Conservation (phyloP, 306 rosid genomes). For the Acmispon strigosus region DNA sequence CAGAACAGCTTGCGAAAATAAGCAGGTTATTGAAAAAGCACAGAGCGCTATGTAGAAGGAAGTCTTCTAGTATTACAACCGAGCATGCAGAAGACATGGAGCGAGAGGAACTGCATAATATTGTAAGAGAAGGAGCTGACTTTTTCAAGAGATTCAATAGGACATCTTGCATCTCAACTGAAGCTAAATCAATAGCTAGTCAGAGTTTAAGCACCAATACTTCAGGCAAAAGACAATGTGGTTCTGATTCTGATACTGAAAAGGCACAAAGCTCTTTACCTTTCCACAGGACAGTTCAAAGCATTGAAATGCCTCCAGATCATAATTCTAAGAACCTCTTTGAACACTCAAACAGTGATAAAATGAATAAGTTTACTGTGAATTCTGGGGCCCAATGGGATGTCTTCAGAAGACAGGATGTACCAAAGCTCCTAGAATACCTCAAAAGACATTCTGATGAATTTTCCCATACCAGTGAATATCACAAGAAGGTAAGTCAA, state of each 20-base stretch:
- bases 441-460: slow-evolving; percentile 58
- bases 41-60: slow-evolving; percentile 42
- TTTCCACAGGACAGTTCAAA: slow-evolving; percentile 12
- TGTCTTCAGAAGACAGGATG: slow-evolving; percentile 89
- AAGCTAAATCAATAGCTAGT: slow-evolving; percentile 21
- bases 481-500: slow-evolving; percentile 47
- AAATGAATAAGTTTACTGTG: slow-evolving; percentile 18
- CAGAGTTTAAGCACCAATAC: slow-evolving; percentile 29
- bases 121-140: slow-evolving; percentile 42
- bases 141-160: slow-evolving; percentile 56
- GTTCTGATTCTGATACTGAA: slow-evolving; percentile 35
- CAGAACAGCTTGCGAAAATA: slow-evolving; percentile 67
- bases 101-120: slow-evolving; percentile 22
- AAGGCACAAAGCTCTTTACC: slow-evolving; percentile 15
- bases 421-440: slow-evolving; percentile 77
- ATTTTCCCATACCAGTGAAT: slow-evolving; percentile 33
- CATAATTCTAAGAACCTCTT: slow-evolving; percentile 16
- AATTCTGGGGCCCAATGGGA: slow-evolving; percentile 75
- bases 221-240: slow-evolving; percentile 32
- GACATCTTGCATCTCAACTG: slow-evolving; percentile 44
- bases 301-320: slow-evolving; percentile 24
- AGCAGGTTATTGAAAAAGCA: slow-evolving; percentile 69
- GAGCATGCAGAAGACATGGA: slow-evolving; percentile 35
- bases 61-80: slow-evolving; percentile 31
- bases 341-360: slow-evolving; percentile 16